Conservation (phyloP, 2,329 filamentous ascomycete genomes). For the Bipolaris zeicola region DNA sequence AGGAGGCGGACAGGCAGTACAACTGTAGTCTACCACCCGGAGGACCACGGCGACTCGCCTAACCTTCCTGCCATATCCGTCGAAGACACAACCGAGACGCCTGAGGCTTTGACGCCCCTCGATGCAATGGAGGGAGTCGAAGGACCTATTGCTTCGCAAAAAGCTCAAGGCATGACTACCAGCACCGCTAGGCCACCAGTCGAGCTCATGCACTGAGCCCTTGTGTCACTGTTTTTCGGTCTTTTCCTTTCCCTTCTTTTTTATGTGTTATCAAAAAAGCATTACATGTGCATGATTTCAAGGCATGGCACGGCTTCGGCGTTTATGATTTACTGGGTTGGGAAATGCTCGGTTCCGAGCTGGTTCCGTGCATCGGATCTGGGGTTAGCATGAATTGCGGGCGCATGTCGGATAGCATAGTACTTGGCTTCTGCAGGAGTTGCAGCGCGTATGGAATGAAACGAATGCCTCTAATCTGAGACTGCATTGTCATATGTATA, state of each 20-base stretch:
- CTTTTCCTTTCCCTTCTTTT: slow-evolving; percentile 12
- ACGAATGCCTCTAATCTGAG: slow-evolving; percentile 3
- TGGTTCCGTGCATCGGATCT: background rate
- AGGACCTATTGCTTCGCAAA: slow-evolving; percentile 42
- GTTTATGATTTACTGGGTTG: slow-evolving; percentile 22
- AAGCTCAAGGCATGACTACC: slow-evolving; percentile 40
- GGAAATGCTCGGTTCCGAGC: slow-evolving; percentile 2
- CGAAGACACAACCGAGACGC: slow-evolving; percentile 61
- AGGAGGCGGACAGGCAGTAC: slow-evolving; percentile 57
- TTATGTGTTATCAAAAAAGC: slow-evolving; percentile 25
- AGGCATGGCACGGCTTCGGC: slow-evolving; percentile 31
- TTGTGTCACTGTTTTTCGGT: background rate
- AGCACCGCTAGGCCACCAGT: slow-evolving; percentile 49
- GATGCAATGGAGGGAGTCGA: slow-evolving; percentile 49
- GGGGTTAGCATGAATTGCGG: background rate
- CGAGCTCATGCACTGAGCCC: slow-evolving; percentile 45
- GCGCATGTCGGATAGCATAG: background rate
- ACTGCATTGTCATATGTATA: background rate
- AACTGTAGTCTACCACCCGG: slow-evolving; percentile 67
- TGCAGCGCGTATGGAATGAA: slow-evolving; percentile 3
- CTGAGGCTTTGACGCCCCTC: slow-evolving; percentile 56
- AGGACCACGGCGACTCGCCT: slow-evolving; percentile 65
- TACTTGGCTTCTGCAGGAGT: background rate
- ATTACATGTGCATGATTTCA: slow-evolving; percentile 6
- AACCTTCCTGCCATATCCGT: slow-evolving; percentile 67